A percentile compares a stretch with the other conserved stretches of the same genome.
These are phyloP conservation scores for Penicillium canescens DNA, from an alignment of 495 filamentous ascomycete species.

Conservation along the genomic window DNA sequence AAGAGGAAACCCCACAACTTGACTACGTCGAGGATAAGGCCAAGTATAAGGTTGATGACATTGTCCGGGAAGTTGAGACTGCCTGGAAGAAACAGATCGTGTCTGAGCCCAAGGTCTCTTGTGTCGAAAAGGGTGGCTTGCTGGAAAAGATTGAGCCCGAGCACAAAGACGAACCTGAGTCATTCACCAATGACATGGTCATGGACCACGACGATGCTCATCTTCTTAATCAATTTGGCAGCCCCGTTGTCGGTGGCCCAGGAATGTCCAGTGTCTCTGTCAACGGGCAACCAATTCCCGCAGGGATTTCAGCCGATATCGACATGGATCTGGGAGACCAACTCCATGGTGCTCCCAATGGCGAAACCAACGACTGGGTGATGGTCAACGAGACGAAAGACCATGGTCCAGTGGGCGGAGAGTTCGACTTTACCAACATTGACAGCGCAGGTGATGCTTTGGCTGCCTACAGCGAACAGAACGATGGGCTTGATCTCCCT, in stretches of 20 bases:
- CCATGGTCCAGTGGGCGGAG: conserved; percentile 22
- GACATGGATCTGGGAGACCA: conserved; percentile 47
- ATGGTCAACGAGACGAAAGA: conserved; percentile 54
- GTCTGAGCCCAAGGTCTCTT: conserved; percentile 61
- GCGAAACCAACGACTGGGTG: conserved; percentile 59
- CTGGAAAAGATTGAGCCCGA: conserved; percentile 58
- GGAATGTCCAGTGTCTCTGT: conserved; percentile 20
- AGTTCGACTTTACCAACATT: conserved; percentile 59
- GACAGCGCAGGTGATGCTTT: conserved; percentile 63
- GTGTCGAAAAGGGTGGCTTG: conserved; percentile 71
- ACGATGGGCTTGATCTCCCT: conserved; percentile 49
- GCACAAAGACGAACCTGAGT: conserved; percentile 31
- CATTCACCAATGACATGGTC: conserved; percentile 59
- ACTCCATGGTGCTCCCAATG: conserved; percentile 28
- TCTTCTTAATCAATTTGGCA: conserved; percentile 64
- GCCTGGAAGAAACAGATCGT: conserved; percentile 56
- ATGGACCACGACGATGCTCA: conserved; percentile 62
- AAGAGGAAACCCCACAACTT: conserved; percentile 41
- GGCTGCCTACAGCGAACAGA: conserved; percentile 57
- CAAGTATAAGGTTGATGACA: conserved; percentile 59
- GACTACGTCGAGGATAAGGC: conserved; percentile 44
- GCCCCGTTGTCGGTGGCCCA: conserved; percentile 48
- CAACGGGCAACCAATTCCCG: conserved; percentile 24
- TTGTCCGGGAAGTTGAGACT: conserved; percentile 58
- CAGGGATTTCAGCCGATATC: conserved; percentile 27